A percentile compares a stretch with the other conserved stretches of the same genome.
phyloP scores from a whole-genome alignment of 1,139 yeast genomes.

The Hanseniaspora uvarum region DNA sequence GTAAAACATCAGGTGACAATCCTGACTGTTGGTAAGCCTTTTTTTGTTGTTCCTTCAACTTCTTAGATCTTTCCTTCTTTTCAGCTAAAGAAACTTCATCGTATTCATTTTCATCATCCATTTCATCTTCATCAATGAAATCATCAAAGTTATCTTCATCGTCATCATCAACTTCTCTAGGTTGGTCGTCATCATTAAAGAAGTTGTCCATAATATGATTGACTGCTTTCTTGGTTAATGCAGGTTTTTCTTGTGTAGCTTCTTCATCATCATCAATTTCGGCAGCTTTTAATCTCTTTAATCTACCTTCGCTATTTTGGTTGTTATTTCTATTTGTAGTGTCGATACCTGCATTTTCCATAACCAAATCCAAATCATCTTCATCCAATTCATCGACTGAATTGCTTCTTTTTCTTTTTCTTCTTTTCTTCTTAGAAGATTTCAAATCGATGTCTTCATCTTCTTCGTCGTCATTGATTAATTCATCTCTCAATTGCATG shows the following conservation, averaged over 20 bases:
- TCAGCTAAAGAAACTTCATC: constrained; percentile 93
- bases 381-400: constrained; percentile 68
- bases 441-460: constrained; percentile 35
- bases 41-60: constrained; percentile 33
- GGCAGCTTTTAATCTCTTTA: constrained; percentile 76
- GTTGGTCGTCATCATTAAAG: constrained; percentile 74
- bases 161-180: constrained; percentile 31
- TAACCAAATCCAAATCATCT: constrained; percentile 81
- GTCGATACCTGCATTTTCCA: constrained; percentile 77
- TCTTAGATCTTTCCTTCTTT: constrained; percentile 43
- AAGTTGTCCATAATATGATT: constrained; percentile 55
- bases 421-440: constrained; percentile 36
- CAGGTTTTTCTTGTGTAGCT: constrained; percentile 29
- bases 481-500: constrained; percentile 72
- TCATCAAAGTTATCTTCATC: constrained; percentile 79
- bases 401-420: constrained; percentile 31
- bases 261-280: constrained; percentile 36
- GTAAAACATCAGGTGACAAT: constrained; percentile 84
- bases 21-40: constrained; percentile 56
- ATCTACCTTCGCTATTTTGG: constrained; percentile 35
- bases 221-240: constrained; percentile 17
- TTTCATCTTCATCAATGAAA: constrained; percentile 93
- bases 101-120: constrained; percentile 80
- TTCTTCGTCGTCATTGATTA: constrained; percentile 83
- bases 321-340: constrained; percentile 27